phyloP scores from a whole-genome alignment of 306 rosid species.

The Cucurbita moschata region DNA sequence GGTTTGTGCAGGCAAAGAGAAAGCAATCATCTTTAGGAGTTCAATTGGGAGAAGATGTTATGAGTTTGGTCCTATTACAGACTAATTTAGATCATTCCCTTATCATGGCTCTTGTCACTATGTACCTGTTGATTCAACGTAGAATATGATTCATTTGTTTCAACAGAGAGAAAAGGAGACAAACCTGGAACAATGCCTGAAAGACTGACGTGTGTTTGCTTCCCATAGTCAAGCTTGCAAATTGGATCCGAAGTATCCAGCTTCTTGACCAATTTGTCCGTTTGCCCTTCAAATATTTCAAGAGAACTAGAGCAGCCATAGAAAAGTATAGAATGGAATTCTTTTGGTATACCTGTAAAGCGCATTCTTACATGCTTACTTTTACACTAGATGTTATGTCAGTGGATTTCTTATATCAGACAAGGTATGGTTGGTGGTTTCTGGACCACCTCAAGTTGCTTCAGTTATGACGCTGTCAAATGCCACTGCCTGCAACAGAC shows the following conservation, averaged over 20 bases:
- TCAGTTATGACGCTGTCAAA: neutral
- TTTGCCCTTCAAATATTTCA: neutral
- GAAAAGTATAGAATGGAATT: neutral
- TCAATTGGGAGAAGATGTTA: slow-evolving; percentile 33
- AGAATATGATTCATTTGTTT: slow-evolving; percentile 14
- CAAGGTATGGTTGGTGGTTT: neutral
- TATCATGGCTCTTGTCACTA: slow-evolving; percentile 31
- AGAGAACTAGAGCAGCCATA: neutral
- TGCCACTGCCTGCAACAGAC: neutral
- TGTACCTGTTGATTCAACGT: slow-evolving; percentile 15
- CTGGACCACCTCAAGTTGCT: neutral
- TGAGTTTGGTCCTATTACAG: slow-evolving; percentile 21
- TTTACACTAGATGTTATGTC: neutral
- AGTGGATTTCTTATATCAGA: neutral
- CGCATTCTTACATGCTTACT: neutral
- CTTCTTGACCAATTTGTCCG: neutral
- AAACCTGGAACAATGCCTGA: neutral
- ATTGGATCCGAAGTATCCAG: neutral
- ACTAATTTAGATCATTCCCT: slow-evolving; percentile 18
- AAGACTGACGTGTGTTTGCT: neutral
- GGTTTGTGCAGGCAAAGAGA: slow-evolving; percentile 46
- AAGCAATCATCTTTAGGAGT: slow-evolving; percentile 40
- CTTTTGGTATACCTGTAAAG: neutral
- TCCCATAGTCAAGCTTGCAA: neutral
- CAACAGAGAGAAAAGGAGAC: neutral